These are phyloP conservation scores for Camelina hispida DNA, from an alignment of 345 rosid genomes.

Conservation along the genomic window DNA sequence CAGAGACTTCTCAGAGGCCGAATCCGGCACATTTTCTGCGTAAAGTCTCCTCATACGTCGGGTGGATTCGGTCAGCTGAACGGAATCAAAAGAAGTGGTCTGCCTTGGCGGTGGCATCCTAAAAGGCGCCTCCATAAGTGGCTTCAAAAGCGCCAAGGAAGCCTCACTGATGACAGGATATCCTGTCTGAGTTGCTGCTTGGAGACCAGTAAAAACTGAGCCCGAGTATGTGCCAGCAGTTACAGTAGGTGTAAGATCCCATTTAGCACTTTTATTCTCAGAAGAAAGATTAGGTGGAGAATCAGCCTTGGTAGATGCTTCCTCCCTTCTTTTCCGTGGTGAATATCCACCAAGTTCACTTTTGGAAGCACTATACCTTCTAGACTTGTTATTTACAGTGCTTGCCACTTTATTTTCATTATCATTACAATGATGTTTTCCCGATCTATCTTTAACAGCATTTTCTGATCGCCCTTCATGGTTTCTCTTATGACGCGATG, in stretches of 20 bases:
- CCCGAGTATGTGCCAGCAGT: conserved; percentile 38
- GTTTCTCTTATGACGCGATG: conserved; percentile 51
- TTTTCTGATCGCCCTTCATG: conserved; percentile 51
- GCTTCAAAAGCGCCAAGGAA: conserved; percentile 52
- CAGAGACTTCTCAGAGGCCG: conserved; percentile 80
- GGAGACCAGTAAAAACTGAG: conserved; percentile 55
- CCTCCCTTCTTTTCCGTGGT: conserved; percentile 84
- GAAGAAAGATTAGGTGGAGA: conserved; percentile 70
- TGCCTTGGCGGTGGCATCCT: conserved; percentile 47
- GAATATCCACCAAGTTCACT: conserved; percentile 97
- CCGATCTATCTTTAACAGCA: conserved; percentile 54
- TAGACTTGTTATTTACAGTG: conserved; percentile 60
- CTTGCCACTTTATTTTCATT: conserved; percentile 47
- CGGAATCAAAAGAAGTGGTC: conserved; percentile 58
- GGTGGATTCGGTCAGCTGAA: conserved; percentile 88
- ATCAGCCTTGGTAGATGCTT: conserved; percentile 64
- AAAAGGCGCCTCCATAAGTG: conserved; percentile 47
- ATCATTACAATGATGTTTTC: conserved; percentile 55
- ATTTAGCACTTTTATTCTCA: conserved; percentile 74
- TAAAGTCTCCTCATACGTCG: conserved; percentile 90
- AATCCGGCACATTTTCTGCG: conserved; percentile 77
- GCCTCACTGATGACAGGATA: conserved; percentile 51
- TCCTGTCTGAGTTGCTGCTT: conserved; percentile 47
- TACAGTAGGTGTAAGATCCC: conserved; percentile 75
- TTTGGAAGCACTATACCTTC: conserved; percentile 53